phyloP scores from a whole-genome alignment of 495 filamentous ascomycete species.

The Penicillium atrosanguineum region DNA sequence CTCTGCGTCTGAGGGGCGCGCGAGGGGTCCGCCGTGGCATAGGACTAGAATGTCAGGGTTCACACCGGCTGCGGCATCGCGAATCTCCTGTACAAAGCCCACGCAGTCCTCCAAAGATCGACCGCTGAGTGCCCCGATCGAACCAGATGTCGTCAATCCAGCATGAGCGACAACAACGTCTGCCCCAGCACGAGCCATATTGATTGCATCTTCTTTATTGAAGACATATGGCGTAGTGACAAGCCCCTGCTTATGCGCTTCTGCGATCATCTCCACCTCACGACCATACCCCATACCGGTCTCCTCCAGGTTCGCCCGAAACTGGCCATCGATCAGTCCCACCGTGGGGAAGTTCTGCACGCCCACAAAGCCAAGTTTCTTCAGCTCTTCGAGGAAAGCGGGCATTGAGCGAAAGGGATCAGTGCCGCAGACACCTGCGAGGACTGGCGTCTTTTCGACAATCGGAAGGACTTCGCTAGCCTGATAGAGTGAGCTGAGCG shows the following conservation, averaged over 20 bases:
- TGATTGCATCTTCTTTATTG: conserved; percentile 52
- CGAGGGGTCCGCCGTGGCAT: conserved; percentile 69
- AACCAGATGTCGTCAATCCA: conserved; percentile 63
- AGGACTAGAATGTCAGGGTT: conserved; percentile 61
- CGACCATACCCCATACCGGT: conserved; percentile 64
- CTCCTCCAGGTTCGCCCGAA: conserved; percentile 64
- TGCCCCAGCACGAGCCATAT: conserved; percentile 62
- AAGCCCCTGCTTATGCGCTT: conserved; percentile 54
- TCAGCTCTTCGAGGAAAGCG: conserved; percentile 55
- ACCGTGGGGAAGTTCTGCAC: conserved; percentile 75
- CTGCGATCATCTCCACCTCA: conserved; percentile 63
- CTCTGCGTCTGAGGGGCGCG: conserved; percentile 57
- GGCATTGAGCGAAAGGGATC: conserved; percentile 62
- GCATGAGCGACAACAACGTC: conserved; percentile 70
- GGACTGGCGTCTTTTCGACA: conserved; percentile 57
- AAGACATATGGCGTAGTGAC: conserved; percentile 72
- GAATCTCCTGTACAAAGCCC: conserved; percentile 56
- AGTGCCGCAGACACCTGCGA: conserved; percentile 66
- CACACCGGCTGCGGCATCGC: conserved; percentile 54
- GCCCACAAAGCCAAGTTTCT: conserved; percentile 59
- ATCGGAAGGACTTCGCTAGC: conserved; percentile 59
- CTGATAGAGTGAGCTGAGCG: conserved; percentile 19
- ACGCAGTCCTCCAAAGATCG: conserved; percentile 62
- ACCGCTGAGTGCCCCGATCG: conserved; percentile 60
- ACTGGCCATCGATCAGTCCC: conserved; percentile 65